Evolutionary conservation across 129 eudicot genomes (phyloP).

Genomic region (Lactuca sativa): DNA sequence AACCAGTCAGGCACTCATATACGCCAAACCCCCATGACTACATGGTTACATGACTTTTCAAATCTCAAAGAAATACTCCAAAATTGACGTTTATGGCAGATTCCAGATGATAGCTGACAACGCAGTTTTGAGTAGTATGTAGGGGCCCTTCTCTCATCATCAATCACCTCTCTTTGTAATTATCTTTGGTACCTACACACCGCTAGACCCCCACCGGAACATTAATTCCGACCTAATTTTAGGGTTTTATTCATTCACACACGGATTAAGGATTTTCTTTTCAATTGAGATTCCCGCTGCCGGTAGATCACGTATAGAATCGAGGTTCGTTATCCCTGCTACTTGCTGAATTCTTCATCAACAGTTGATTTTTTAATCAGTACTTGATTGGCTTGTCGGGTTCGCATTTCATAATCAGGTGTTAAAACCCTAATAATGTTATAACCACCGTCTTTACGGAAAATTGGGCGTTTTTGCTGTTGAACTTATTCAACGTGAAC

Average conservation of each 20-base stretch:
- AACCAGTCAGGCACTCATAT: slow-evolving; percentile 7
- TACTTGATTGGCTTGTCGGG: not conserved
- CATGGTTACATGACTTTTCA: not conserved
- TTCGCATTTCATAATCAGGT: slow-evolving; percentile 4
- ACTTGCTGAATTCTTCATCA: not conserved
- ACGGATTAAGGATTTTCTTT: not conserved
- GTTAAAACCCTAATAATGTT: slow-evolving; percentile 1
- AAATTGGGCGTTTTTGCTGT: slow-evolving; percentile 1
- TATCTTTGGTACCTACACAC: slow-evolving; percentile 13
- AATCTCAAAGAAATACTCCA: not conserved
- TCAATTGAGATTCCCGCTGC: slow-evolving; percentile 5
- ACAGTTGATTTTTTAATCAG: not conserved
- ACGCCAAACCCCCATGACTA: slow-evolving; percentile 13
- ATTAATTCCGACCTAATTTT: not conserved
- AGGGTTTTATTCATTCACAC: slow-evolving; percentile 20
- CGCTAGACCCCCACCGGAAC: slow-evolving; percentile 15
- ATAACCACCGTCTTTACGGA: not conserved
- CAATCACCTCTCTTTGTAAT: slow-evolving; percentile 16
- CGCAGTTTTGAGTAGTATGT: slow-evolving; percentile 26
- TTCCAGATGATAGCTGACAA: slow-evolving; percentile 29
- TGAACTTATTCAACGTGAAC: not conserved
- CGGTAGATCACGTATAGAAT: not conserved
- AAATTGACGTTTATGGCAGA: slow-evolving; percentile 16
- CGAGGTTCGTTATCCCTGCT: slow-evolving; percentile 1
- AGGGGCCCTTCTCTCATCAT: slow-evolving; percentile 24